Percentiles rank a stretch among this genome's conserved stretches.
These are phyloP conservation scores for Cocos nucifera DNA, from an alignment of 176 grass and related monocot species.

Conservation along the genomic window DNA sequence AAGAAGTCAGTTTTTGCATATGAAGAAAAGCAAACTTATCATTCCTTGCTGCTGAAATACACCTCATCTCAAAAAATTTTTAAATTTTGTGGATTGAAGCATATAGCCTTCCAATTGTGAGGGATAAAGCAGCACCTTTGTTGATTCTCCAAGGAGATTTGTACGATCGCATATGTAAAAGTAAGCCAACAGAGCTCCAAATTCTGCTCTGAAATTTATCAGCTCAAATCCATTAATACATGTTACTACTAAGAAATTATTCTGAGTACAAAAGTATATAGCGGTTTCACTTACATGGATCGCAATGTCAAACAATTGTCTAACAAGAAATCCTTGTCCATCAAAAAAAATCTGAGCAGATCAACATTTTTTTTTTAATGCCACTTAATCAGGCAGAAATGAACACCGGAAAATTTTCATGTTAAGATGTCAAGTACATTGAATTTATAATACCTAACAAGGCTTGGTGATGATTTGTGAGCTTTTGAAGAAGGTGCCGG, in stretches of 20 bases:
- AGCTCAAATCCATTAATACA: conserved; percentile 20
- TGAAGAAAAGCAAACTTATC: no score
- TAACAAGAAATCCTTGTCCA: conserved; percentile 68
- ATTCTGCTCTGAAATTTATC: conserved; percentile 68
- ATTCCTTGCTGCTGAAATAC: no score
- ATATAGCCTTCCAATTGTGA: not conserved
- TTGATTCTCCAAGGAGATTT: conserved; percentile 78
- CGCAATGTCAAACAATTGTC: conserved; percentile 72
- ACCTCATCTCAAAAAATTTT: no score
- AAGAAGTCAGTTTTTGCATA: no score
- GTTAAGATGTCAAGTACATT: not conserved
- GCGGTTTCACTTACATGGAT: conserved; percentile 54
- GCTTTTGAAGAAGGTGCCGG: conserved; percentile 43
- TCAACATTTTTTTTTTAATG: conserved; percentile 10
- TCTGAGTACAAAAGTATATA: not conserved
- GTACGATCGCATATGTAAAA: conserved; percentile 91
- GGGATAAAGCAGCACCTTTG: conserved; percentile 48
- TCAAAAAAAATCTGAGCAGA: conserved; percentile 60
- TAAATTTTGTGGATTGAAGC: no score
- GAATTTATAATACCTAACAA: conserved; percentile 43
- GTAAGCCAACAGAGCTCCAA: conserved; percentile 75
- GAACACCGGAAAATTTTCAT: conserved; percentile 9
- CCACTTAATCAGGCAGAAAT: not conserved
- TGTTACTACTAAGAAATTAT: no score
- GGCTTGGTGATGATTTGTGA: conserved; percentile 52